Percentiles rank a stretch among this genome's conserved stretches.
phyloP scores from a whole-genome alignment of 441 rosid species.

The Syzygium malaccense region DNA sequence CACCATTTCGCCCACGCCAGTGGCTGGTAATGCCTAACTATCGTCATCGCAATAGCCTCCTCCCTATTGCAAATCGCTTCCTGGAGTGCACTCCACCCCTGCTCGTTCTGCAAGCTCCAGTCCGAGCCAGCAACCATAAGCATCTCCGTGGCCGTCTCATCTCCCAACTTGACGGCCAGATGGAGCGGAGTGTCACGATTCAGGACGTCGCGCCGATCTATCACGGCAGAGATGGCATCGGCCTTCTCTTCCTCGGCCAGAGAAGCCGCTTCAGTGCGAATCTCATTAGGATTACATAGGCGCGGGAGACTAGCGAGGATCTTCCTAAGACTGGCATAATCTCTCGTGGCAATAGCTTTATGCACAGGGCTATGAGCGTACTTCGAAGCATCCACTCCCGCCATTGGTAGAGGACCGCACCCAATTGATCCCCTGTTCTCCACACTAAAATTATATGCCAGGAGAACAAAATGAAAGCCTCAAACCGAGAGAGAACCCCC shows the following conservation, averaged over 20 bases:
- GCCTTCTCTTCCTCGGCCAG: constrained; percentile 84
- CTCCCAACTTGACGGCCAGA: constrained; percentile 83
- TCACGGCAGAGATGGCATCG: constrained; percentile 52
- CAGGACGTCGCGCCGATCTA: constrained; percentile 86
- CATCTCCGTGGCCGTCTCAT: constrained; percentile 73
- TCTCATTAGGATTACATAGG: constrained; percentile 60
- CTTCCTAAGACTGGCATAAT: constrained; percentile 56
- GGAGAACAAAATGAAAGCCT: background rate
- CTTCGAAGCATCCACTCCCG: constrained; percentile 68
- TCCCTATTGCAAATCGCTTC: constrained; percentile 88
- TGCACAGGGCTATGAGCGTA: constrained; percentile 82
- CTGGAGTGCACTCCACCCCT: constrained; percentile 96
- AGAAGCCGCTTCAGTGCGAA: constrained; percentile 63
- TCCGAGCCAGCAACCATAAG: constrained; percentile 93
- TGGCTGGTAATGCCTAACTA: constrained; percentile 88
- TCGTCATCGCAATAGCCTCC: constrained; percentile 68
- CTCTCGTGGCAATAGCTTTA: constrained; percentile 64
- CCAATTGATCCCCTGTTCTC: constrained; percentile 17
- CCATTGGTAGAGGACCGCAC: constrained; percentile 48
- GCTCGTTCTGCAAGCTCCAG: constrained; percentile 94
- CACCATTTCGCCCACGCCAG: constrained; percentile 99
- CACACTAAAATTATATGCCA: background rate
- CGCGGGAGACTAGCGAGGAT: constrained; percentile 77
- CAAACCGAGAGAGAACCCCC: background rate
- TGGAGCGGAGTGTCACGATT: constrained; percentile 95